Evolutionary conservation across 345 rosid species (phyloP), one percentile per base, ranked within the genome.

Genomic region (Eucalyptus curtisii): DNA sequence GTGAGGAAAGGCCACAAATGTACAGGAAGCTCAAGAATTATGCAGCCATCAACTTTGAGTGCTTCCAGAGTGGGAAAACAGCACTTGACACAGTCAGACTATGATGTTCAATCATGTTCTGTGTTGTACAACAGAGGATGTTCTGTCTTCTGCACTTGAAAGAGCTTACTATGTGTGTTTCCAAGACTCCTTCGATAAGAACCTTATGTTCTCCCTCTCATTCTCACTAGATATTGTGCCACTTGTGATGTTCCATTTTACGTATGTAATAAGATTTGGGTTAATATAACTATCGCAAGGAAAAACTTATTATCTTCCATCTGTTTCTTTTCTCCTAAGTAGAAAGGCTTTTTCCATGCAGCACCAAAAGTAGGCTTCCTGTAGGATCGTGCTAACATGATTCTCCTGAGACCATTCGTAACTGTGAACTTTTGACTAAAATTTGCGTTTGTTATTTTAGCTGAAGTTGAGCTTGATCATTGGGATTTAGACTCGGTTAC

Each of bases 21-120:
- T 92, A 90, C 90, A 91, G 66, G 89, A 89, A 68, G 20, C 91
- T 91, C 48, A 92, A 87, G 84, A 89, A 91, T 89, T 91, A 90
- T 87, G 89, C 85, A 25, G 88, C 91, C 64, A 87, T 91, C 68
- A 90, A 90, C 87, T 91, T 92, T 55, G 87, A 92, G 42, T 57
- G 90, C 89, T 92, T 90, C 42, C 91, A 91, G 48, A 90, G 20
- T 25, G 92, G 92, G 16, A 86, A 89, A 87, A 88, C 89, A 30
- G 88, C 91, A 0, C 86, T 90, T 22, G 92, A 90, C 48, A 88
- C 91, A 53, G 92, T 79, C 80, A 50, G 2, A 42, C 66, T 59
- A 27, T 59, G 66, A 59, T 59, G 66, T 59, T n/a, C 66, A 25
- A 31, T 6, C 66, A 27, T 59, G 30, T 59, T 59, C 66, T 59